phyloP scores from a whole-genome alignment of 2,329 filamentous ascomycete species.

The Chaetomiaceae sp. region DNA sequence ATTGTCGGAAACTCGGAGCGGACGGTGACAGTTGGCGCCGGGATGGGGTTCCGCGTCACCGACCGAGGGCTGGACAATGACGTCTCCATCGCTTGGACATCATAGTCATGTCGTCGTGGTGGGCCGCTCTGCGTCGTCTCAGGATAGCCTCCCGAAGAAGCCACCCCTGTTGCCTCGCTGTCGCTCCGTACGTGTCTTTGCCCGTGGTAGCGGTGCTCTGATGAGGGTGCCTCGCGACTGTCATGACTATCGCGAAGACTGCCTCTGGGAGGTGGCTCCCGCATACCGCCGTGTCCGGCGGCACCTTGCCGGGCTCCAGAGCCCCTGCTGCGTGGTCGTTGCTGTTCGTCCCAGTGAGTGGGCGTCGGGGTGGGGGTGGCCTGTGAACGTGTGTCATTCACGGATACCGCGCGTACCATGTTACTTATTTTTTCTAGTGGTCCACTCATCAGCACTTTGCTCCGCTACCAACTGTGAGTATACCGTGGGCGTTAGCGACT shows the following conservation, averaged over 20 bases:
- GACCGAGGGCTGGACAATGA: slow-evolving; percentile 69
- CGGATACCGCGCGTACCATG: slow-evolving; percentile 78
- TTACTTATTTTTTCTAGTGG: slow-evolving; percentile 83
- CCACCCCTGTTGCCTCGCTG: slow-evolving; percentile 55
- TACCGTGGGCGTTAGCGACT: slow-evolving; percentile 23
- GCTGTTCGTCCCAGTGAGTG: slow-evolving; percentile 60
- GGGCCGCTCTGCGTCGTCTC: slow-evolving; percentile 68
- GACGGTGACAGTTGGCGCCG: slow-evolving; percentile 84
- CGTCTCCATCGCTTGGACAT: slow-evolving; percentile 93
- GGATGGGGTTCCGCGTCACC: slow-evolving; percentile 78
- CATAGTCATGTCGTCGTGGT: slow-evolving; percentile 78
- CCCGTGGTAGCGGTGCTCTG: slow-evolving; percentile 39
- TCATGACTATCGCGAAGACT: slow-evolving; percentile 40
- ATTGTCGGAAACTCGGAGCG: slow-evolving; percentile 96
- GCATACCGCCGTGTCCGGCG: slow-evolving; percentile 34
- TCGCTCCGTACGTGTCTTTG: slow-evolving; percentile 67
- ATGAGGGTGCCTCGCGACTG: slow-evolving; percentile 42
- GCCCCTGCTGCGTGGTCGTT: slow-evolving; percentile 50
- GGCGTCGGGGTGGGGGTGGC: slow-evolving; percentile 52
- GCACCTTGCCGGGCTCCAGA: slow-evolving; percentile 39
- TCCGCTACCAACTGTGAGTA: background rate
- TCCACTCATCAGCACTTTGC: slow-evolving; percentile 30
- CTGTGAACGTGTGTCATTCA: slow-evolving; percentile 56
- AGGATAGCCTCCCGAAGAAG: slow-evolving; percentile 75
- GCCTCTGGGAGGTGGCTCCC: slow-evolving; percentile 36